These are phyloP conservation scores for Kandelia obovata DNA, from an alignment of 345 rosid genomes.

Conservation along the genomic window DNA sequence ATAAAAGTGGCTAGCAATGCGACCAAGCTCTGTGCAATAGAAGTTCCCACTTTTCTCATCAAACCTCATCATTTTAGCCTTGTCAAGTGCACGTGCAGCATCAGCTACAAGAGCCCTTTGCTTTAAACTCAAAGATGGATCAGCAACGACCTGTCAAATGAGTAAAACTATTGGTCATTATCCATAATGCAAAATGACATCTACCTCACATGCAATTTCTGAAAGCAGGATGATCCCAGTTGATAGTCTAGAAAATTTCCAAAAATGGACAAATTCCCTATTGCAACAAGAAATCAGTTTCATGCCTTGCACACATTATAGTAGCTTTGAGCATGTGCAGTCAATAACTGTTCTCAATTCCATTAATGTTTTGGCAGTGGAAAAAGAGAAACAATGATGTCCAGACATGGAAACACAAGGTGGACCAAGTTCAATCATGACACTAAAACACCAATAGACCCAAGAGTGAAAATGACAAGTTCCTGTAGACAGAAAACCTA, in stretches of 20 bases:
- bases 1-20: slow-evolving; percentile 97
- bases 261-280: too few species aligned
- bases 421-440: too few species aligned
- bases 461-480: too few species aligned
- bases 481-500: too few species aligned
- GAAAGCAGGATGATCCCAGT: slow-evolving; percentile 6
- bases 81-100: slow-evolving; percentile 97
- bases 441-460: too few species aligned
- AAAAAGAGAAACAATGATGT: too few species aligned
- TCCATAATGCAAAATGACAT: not conserved
- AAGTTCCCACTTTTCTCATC: slow-evolving; percentile 99
- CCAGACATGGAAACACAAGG: too few species aligned
- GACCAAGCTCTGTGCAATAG: slow-evolving; percentile 97
- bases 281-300: not conserved
- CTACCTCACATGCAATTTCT: slow-evolving; percentile 6
- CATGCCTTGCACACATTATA: not conserved
- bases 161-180: not conserved
- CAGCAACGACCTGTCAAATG: slow-evolving; percentile 71
- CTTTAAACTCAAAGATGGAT: slow-evolving; percentile 77
- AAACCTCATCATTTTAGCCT: slow-evolving; percentile 99
- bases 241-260: not conserved
- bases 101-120: slow-evolving; percentile 87
- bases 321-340: not conserved
- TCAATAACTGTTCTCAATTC: not conserved
- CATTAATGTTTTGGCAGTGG: too few species aligned